Evolutionary conservation across 208 protist genomes (phyloP).

Genomic region (Acanthamoeba triangularis): DNA sequence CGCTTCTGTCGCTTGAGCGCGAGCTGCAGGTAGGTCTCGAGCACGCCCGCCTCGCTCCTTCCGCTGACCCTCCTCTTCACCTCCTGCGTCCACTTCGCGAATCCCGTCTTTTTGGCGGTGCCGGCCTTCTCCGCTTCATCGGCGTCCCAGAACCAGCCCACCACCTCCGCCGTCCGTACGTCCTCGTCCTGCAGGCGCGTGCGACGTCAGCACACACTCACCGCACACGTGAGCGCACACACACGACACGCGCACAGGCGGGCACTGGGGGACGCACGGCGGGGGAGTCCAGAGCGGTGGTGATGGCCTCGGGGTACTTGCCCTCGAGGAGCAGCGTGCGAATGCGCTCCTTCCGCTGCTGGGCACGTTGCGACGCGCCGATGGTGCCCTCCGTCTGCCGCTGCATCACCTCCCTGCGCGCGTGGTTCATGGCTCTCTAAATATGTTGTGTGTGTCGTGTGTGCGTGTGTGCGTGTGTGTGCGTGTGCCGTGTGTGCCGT

Average conservation of each 20-base stretch:
- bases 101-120: background rate
- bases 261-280: background rate
- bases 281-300: background rate
- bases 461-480: background rate
- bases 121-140: background rate
- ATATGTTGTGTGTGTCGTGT: background rate
- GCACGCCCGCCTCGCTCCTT: background rate
- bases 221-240: background rate
- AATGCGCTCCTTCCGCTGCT: background rate
- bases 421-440: background rate
- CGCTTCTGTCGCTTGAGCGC: background rate
- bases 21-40: background rate
- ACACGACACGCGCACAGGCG: background rate
- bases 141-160: constrained; percentile 1
- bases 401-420: constrained; percentile 11
- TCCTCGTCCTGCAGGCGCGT: background rate
- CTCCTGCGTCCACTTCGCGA: background rate
- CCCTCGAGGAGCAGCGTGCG: background rate
- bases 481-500: too few relatives aligned
- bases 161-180: background rate
- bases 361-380: background rate
- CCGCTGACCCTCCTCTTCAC: background rate
- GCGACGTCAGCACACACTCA: background rate
- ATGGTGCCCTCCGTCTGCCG: background rate
- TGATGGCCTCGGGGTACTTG: background rate